Base-by-base conservation (phyloP, 78 protist genomes). In the Salpingoeca rosetta region DNA sequence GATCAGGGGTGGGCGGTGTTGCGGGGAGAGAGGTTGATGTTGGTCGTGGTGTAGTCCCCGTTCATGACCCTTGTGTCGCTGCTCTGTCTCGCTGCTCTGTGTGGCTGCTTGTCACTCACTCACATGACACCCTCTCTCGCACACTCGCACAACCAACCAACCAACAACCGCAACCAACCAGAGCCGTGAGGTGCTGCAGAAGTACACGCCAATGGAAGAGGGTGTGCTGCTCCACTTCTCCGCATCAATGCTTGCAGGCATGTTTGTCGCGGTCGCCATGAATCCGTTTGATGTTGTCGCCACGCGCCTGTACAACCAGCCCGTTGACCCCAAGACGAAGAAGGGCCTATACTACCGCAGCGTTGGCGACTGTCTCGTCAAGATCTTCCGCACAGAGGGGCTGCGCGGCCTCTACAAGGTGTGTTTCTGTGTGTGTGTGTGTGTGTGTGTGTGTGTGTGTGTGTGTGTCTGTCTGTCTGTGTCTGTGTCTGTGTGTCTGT, bases 271-370 rank as follows among this genome's bases (percentile, higher is more conserved):
- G 11, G 31, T 85, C 26, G 40, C 72, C 45, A 82, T 87, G 75
- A 87, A 80, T 56, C 85, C 85, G 44, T 73, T 81, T 81, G 90
- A 88, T 37, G 90, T 88, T 31, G 87, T 88, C 12, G 75, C 85
- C n/a, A 88, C 90, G 1, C 83, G 90, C 73, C 35, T 88, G 78
- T 88, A 88, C 78, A 82, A 79, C 38, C 89, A 87, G 82, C 84
- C 85, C 44, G 89, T 87, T 11, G 76, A 41, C 26, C 35, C 35
- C 81, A n/a, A 42, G 51, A 31, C 26, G 39, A 51, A 51, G 65
- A 7, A 51, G 65, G 87, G 87, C 31, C n/a, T 73, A 7, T 76
- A 40, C 2, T 82, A 82, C 39, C 11, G 28, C 11, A 44, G 56
- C 43, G 11, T 28, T 31, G 10, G 12, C 10, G 86, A 84, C 80